Base-by-base conservation (phyloP, 192 early-diverging fungal genomes). In the Coemansia sp. region DNA sequence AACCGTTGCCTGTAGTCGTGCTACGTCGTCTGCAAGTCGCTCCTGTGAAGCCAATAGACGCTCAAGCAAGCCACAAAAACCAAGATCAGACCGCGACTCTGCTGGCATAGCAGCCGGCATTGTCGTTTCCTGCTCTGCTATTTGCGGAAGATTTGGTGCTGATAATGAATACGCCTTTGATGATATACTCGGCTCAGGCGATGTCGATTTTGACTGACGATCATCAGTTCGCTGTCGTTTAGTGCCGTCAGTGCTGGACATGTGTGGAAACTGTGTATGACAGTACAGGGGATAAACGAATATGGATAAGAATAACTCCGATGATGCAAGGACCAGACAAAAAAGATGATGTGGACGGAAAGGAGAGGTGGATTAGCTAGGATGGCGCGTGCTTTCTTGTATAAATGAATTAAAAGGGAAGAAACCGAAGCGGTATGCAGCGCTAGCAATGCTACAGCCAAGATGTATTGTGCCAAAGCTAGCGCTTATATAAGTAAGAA, bases 161-260 rank as follows among this genome's bases (percentile, higher is more conserved):
- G 55, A 57, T 18, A 15, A 57, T 20, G 55, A 57, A 21, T 57
- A 34, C n/a, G 55, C 55, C 55, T 57, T 34, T 57, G 55, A 9
- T n/a, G 55, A 57, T 9, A 57, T 31, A 34, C 18, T 33, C 30
- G n/a, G 30, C 30, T 31, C 30, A n/a, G 55, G 55, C 28, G 55
- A 57, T n/a, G 30, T 57, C n/a, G 55, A 34, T 34, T 61, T 61
- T 61, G 77, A 45, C 60, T 70, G 57, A 26, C 46, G 53, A 63
- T 70, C 66, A n/a, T 73, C 74, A n/a, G 67, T 72, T 29, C 79
- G 79, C 25, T 66, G 79, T 37, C 79, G 70, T 58, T 81, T 81
- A 52, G 64, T 70, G 60, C 74, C 58, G 71, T 81, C 79, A 18
- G 65, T 59, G 16, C 59, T 64, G 13, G 75, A 67, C 79, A 81